phyloP scores from a whole-genome alignment of 345 rosid species.

The Clarkia xantiana region DNA sequence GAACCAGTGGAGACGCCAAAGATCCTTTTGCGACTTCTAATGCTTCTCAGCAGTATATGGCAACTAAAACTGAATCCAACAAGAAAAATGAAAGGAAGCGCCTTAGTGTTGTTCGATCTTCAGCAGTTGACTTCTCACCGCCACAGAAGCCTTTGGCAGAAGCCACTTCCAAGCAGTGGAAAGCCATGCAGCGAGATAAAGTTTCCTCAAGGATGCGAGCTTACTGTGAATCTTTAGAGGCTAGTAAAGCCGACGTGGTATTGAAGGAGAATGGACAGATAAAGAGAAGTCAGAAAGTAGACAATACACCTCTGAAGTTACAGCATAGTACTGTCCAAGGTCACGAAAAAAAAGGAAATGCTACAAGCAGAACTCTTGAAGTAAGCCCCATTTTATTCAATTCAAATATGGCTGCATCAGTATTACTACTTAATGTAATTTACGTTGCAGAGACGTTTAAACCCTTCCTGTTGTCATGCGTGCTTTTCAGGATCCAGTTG shows the following conservation, averaged over 20 bases:
- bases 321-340: slow-evolving; percentile 13
- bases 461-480: background rate
- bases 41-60: slow-evolving; percentile 8
- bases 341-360: slow-evolving; percentile 29
- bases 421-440: too few relatives aligned
- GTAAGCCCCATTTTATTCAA: slow-evolving; percentile 17
- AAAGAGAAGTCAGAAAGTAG: slow-evolving; percentile 20
- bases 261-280: slow-evolving; percentile 22
- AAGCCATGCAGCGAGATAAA: slow-evolving; percentile 4
- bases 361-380: slow-evolving; percentile 12
- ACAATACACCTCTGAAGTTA: slow-evolving; percentile 12
- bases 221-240: slow-evolving; percentile 17
- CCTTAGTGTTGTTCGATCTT: slow-evolving; percentile 11
- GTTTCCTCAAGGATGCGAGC: slow-evolving; percentile 14
- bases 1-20: slow-evolving; percentile 8
- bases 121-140: slow-evolving; percentile 10
- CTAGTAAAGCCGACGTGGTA: slow-evolving; percentile 14
- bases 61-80: slow-evolving; percentile 17
- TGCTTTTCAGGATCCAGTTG: slow-evolving; percentile 34
- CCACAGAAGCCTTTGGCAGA: slow-evolving; percentile 15
- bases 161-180: slow-evolving; percentile 14
- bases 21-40: slow-evolving; percentile 9
- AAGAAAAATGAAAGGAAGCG: slow-evolving; percentile 13
- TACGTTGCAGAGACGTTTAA: too few relatives aligned
- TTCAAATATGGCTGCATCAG: background rate